Evolutionary conservation across 225 moss, liverwort and hornwort species (phyloP).

Genomic region (Pleurozium schreberi): DNA sequence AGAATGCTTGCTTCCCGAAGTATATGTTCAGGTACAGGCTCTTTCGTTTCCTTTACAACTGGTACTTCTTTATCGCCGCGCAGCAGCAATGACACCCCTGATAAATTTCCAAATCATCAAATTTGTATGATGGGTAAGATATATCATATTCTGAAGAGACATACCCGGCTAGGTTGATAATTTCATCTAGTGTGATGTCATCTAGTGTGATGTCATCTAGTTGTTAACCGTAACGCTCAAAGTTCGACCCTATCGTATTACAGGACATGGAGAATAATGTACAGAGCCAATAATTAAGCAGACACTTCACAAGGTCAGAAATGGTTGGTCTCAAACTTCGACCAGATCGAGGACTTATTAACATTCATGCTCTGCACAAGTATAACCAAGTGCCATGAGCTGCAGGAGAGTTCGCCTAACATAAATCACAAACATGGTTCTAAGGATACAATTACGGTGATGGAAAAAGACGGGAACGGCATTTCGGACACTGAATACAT

Average conservation of each 20-base stretch:
- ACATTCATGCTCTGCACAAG: neutral
- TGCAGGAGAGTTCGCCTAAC: neutral
- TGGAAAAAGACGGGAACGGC: neutral
- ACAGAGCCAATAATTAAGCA: neutral
- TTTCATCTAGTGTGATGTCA: neutral
- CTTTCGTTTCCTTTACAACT: neutral
- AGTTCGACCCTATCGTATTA: neutral
- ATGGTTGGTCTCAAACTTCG: neutral
- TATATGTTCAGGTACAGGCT: slow-evolving; percentile 35
- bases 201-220: no score
- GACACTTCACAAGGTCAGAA: neutral
- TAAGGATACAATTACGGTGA: neutral
- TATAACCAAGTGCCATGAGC: neutral
- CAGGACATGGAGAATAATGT: neutral
- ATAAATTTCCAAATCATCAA: neutral
- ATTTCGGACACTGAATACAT: neutral
- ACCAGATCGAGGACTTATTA: neutral
- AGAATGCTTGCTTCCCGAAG: slow-evolving; percentile 67
- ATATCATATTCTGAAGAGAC: neutral
- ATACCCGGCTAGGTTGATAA: neutral
- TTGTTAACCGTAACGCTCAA: neutral
- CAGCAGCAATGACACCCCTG: slow-evolving; percentile 70
- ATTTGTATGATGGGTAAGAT: neutral
- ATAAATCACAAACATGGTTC: neutral
- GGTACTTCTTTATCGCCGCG: neutral